Conservation (phyloP, 2,329 filamentous ascomycete genomes). For the Paecilomyces sp. region DNA sequence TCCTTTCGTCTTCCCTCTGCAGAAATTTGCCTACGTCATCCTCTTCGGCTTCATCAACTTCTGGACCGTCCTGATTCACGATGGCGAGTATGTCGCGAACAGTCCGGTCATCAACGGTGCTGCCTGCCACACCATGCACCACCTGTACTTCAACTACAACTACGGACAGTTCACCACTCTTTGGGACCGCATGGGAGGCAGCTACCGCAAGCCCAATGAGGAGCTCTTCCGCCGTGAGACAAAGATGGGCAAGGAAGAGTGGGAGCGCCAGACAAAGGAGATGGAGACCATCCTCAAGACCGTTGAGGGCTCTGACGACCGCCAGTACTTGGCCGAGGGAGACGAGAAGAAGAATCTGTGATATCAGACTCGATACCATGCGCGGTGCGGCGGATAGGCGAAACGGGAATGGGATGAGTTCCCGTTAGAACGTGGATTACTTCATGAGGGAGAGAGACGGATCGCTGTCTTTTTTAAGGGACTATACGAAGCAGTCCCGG, state of each 20-base stretch:
- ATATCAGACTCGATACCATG: conserved; percentile 3
- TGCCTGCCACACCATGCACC: conserved; percentile 89
- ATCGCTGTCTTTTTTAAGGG: neutral
- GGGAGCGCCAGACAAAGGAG: conserved; percentile 68
- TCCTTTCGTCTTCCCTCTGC: conserved; percentile 84
- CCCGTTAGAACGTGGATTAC: neutral
- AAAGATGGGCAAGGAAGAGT: conserved; percentile 76
- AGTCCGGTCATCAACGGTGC: conserved; percentile 89
- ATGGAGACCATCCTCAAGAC: conserved; percentile 70
- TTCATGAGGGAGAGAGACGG: neutral
- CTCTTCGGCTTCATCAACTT: conserved; percentile 92
- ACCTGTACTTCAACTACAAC: conserved; percentile 82
- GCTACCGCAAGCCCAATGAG: conserved; percentile 77
- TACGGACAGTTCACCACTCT: conserved; percentile 92
- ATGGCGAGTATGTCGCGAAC: conserved; percentile 89
- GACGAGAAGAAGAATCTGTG: conserved; percentile 31
- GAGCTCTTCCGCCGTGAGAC: conserved; percentile 77
- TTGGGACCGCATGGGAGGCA: conserved; percentile 82
- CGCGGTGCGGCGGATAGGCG: neutral
- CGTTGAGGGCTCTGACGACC: conserved; percentile 55
- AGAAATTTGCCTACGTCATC: conserved; percentile 79
- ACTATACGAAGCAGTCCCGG: neutral
- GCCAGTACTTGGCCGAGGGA: conserved; percentile 30
- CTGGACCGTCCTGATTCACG: conserved; percentile 94
- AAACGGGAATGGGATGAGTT: neutral